Evolutionary conservation across 2,329 filamentous ascomycete genomes (phyloP).

Genomic region (Talaromyces sp.): DNA sequence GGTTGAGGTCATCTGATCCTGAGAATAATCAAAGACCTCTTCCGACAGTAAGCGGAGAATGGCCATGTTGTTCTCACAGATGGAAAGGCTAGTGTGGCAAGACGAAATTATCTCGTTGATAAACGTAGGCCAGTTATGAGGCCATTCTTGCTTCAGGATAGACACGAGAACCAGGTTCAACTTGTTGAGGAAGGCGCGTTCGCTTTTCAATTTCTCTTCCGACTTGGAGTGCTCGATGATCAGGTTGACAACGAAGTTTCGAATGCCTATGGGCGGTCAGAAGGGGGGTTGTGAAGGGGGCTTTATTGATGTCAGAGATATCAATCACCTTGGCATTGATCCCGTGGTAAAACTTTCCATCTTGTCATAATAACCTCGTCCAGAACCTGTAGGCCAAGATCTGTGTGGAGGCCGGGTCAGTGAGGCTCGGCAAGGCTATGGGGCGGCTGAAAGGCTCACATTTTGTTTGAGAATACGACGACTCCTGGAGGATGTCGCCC

Average conservation of each 20-base stretch:
- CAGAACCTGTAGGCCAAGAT: conserved; percentile 90
- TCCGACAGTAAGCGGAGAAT: conserved; percentile 93
- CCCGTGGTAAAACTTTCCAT: conserved; percentile 95
- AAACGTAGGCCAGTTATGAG: conserved; percentile 98
- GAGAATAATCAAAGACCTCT: conserved; percentile 98
- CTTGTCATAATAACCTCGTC: conserved; percentile 98
- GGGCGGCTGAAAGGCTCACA: conserved; percentile 53
- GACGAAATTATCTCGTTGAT: conserved; percentile 99
- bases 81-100: conserved; percentile 89
- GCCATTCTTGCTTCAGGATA: conserved; percentile 98
- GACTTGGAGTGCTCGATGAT: conserved; percentile 91
- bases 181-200: conserved; percentile 93
- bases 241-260: conserved; percentile 98
- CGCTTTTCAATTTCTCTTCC: conserved; percentile 77
- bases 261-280: conserved; percentile 62
- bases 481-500: conserved; percentile 91
- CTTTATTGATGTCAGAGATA: neutral
- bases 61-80: conserved; percentile 99
- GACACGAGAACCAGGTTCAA: conserved; percentile 96
- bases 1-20: conserved; percentile 97
- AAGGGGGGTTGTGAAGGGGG: conserved; percentile 8
- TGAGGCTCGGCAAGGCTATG: conserved; percentile 6
- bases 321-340: conserved; percentile 78
- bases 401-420: conserved; percentile 44
- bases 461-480: conserved; percentile 92